Evolutionary conservation across 371 early-diverging fungal genomes (phyloP), one percentile per base, ranked within the genome.

Genomic region (Sporodiniella umbellata): DNA sequence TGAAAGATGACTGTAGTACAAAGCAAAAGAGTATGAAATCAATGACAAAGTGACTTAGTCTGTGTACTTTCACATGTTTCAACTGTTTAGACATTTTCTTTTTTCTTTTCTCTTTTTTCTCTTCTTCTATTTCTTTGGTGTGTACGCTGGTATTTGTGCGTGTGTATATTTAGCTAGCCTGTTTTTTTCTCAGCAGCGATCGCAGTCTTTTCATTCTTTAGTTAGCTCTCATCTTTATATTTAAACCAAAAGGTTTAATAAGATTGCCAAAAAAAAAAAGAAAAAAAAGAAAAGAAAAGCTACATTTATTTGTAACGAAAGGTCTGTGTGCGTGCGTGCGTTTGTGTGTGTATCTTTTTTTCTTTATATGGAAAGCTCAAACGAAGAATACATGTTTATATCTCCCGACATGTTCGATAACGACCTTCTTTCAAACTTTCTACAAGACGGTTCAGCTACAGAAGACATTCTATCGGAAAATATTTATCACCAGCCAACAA

Each of bases 301-400:
- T n/a, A n/a, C n/a, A n/a, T n/a, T n/a, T n/a, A n/a, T n/a, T n/a
- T n/a, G n/a, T n/a, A n/a, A n/a, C n/a, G n/a, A n/a, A n/a, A n/a
- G n/a, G n/a, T n/a, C n/a, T n/a, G n/a, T n/a, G n/a, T n/a, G n/a
- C n/a, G n/a, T n/a, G n/a, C n/a, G n/a, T n/a, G n/a, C n/a, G n/a
- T n/a, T n/a, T n/a, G n/a, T n/a, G n/a, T n/a, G n/a, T n/a, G n/a
- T 28, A 6, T 37, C 37, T 37, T 15, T 37, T 17, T 37, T 17
- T 37, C 37, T 37, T 15, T 37, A 11, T 37, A 15, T 21, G 8
- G 5, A 40, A 65, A 61, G 66, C 45, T 49, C 43, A 62, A 58
- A 28, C 50, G 58, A 44, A 52, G 66, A 66, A 24, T 66, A 52
- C 30, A 47, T 66, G 45, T 39, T 66, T 14, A 40, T 56, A 51